A percentile compares a stretch with the other conserved stretches of the same genome.
These are phyloP conservation scores for Aspergillus tamarii DNA, from an alignment of 2,329 filamentous ascomycete species.

Conservation along the genomic window DNA sequence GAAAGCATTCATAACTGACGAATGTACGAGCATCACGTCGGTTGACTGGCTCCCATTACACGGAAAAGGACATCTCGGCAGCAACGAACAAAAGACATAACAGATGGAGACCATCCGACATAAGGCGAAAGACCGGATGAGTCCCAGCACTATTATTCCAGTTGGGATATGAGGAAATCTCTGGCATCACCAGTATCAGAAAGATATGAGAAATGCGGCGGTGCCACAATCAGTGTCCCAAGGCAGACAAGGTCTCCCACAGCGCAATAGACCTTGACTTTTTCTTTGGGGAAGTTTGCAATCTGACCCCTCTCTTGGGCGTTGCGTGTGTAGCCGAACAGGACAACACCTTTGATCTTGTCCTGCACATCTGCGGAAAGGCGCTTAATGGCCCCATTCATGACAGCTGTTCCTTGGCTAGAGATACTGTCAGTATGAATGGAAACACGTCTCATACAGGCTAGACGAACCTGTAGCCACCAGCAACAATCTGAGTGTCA, in stretches of 20 bases:
- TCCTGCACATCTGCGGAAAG: constrained; percentile 31
- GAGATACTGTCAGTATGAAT: background rate
- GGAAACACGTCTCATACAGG: too few relatives aligned
- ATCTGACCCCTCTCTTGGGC: constrained; percentile 44
- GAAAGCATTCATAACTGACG: background rate
- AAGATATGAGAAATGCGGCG: constrained; percentile 17
- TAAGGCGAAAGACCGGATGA: background rate
- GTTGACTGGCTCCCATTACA: background rate
- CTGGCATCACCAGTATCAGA: constrained; percentile 6
- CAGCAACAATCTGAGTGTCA: constrained; percentile 17
- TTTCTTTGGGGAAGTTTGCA: constrained; percentile 43
- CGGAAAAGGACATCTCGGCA: background rate
- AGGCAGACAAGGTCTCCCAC: constrained; percentile 54
- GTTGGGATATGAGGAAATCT: constrained; percentile 21
- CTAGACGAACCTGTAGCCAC: constrained; percentile 14
- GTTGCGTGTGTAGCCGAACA: constrained; percentile 51
- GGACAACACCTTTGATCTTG: constrained; percentile 45
- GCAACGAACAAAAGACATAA: background rate
- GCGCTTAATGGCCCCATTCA: constrained; percentile 42
- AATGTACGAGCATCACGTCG: background rate
- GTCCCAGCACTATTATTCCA: background rate
- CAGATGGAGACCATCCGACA: background rate
- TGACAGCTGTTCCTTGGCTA: constrained; percentile 50
- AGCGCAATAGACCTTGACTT: constrained; percentile 54
- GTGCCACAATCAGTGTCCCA: constrained; percentile 46